Percentiles rank a stretch among this genome's conserved stretches.
These are phyloP conservation scores for Aspergillus nanangensis DNA, from an alignment of 495 filamentous ascomycete species.

Conservation along the genomic window DNA sequence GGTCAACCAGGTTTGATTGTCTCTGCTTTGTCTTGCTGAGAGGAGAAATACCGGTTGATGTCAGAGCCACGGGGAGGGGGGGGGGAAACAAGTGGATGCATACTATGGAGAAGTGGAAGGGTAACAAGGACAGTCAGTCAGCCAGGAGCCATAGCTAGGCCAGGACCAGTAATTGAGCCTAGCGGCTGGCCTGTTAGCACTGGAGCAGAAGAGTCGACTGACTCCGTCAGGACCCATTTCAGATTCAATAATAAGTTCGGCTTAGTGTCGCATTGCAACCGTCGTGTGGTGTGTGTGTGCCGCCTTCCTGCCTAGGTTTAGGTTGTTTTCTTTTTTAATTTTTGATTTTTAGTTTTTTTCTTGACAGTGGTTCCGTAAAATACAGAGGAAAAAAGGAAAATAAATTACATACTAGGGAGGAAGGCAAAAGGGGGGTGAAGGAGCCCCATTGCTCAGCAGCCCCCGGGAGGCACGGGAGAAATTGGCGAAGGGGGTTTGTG, in stretches of 20 bases:
- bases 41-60: slow-evolving; percentile 37
- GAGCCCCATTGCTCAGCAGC: slow-evolving; percentile 20
- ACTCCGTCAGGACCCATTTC: slow-evolving; percentile 31
- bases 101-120: slow-evolving; percentile 24
- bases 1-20: slow-evolving; percentile 30
- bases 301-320: slow-evolving; percentile 7
- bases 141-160: slow-evolving; percentile 7
- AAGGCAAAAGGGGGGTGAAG: slow-evolving; percentile 10
- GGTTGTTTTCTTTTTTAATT: slow-evolving; percentile 5
- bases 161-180: slow-evolving; percentile 5
- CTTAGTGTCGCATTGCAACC: slow-evolving; percentile 37
- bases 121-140: slow-evolving; percentile 13
- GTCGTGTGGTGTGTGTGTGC: slow-evolving; percentile 24
- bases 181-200: not conserved
- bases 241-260: slow-evolving; percentile 37
- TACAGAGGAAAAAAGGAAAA: slow-evolving; percentile 13
- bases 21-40: slow-evolving; percentile 28
- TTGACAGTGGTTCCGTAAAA: not conserved
- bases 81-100: slow-evolving; percentile 42
- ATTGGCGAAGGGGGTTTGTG: slow-evolving; percentile 21
- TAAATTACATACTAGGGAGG: not conserved
- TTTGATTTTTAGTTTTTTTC: slow-evolving; percentile 4
- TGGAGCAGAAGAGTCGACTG: slow-evolving; percentile 9
- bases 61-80: slow-evolving; percentile 36
- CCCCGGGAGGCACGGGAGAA: slow-evolving; percentile 23